Conservation (phyloP, 2,329 filamentous ascomycete species). For the Didymella segeticola region DNA sequence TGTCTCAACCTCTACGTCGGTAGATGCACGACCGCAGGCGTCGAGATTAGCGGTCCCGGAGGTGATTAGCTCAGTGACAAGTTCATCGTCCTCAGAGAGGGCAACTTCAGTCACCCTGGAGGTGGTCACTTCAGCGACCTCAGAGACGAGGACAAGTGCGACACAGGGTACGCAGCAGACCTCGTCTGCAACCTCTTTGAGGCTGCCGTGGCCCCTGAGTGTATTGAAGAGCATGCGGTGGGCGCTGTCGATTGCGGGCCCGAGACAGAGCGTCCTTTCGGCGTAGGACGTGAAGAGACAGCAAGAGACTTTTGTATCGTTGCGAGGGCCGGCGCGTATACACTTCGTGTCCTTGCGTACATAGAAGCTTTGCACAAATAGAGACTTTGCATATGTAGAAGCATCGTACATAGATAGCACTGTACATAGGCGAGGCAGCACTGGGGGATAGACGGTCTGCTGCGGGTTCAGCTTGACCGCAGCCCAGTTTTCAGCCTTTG, state of each 20-base stretch:
- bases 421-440: not conserved
- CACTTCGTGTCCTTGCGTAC: not conserved
- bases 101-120: too few relatives aligned
- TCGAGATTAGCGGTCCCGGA: not conserved
- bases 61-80: too few relatives aligned
- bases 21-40: not conserved
- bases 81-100: too few relatives aligned
- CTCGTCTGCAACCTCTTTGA: slow-evolving; percentile 4
- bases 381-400: not conserved
- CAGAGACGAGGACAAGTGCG: not conserved
- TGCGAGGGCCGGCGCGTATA: not conserved
- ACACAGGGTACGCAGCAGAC: slow-evolving; percentile 1
- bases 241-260: not conserved
- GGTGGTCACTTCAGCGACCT: not conserved
- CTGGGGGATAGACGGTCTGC: not conserved
- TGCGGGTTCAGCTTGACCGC: not conserved
- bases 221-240: not conserved
- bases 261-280: not conserved
- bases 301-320: not conserved
- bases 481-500: not conserved
- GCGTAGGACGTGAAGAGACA: not conserved
- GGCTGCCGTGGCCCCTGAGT: not conserved
- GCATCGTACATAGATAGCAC: not conserved
- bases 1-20: not conserved
- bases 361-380: not conserved